Evolutionary conservation across 257 asterid species (phyloP).

Genomic region (Rhazya stricta): DNA sequence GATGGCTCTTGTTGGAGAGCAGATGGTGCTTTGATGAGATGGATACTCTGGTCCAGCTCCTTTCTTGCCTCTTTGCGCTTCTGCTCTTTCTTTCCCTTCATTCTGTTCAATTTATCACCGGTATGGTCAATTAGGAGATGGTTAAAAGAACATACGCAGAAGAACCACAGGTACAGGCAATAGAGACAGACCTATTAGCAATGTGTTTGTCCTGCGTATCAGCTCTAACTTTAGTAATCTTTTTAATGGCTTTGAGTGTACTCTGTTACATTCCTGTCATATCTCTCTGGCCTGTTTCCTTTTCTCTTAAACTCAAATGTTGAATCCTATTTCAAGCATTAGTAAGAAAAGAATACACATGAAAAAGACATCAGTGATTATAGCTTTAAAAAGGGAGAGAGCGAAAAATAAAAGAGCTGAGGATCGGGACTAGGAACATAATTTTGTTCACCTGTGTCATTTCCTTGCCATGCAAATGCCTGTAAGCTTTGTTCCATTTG

Average conservation of each 20-base stretch:
- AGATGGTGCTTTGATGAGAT: slow-evolving; percentile 58
- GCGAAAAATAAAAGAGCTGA: too few species aligned
- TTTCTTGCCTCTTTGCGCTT: slow-evolving; percentile 35
- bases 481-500: slow-evolving; percentile 93
- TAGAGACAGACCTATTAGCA: slow-evolving; percentile 39
- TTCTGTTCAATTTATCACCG: slow-evolving; percentile 38
- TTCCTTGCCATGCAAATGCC: slow-evolving; percentile 91
- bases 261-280: slow-evolving; percentile 67
- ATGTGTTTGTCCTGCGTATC: slow-evolving; percentile 58
- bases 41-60: slow-evolving; percentile 53
- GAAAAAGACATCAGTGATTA: neutral
- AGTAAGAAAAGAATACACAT: neutral
- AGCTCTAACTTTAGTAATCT: slow-evolving; percentile 67
- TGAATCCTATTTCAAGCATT: slow-evolving; percentile 55
- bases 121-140: neutral
- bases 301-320: slow-evolving; percentile 93
- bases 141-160: neutral
- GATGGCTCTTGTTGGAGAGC: slow-evolving; percentile 38
- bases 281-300: slow-evolving; percentile 80
- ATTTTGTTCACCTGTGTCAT: slow-evolving; percentile 70
- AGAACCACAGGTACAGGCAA: neutral
- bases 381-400: too few species aligned
- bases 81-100: slow-evolving; percentile 54
- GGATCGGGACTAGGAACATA: neutral
- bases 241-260: slow-evolving; percentile 76